Evolutionary conservation across 352 stramenopile species (phyloP), one percentile per base, ranked within the genome.

Genomic region (Phytophthora melonis): DNA sequence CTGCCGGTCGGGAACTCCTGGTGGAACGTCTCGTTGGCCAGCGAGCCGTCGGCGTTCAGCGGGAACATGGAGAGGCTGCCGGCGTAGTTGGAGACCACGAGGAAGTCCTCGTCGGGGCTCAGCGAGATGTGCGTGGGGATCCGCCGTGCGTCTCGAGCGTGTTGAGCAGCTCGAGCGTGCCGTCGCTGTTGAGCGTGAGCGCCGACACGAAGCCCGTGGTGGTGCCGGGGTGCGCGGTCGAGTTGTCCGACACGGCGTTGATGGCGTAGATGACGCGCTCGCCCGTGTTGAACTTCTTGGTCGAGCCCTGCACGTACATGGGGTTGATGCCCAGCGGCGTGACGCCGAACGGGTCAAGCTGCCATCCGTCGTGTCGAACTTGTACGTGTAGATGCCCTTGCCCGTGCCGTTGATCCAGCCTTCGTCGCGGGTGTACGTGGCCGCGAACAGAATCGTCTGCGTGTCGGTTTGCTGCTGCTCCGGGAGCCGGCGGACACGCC

Each of bases 251-350:
- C 30, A 85, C 72, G 49, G 88, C 82, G 68, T 93, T 91, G 21
- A 91, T 64, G 18, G 79, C 87, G 73, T 92, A 92, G 27, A 90
- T 68, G 7, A 74, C 63, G 11, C 71, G 71, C 25, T 77, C 56
- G 25, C 75, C 71, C 3, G 69, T 66, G 27, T 49, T 70, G 60
- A 81, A 81, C 13, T 58, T 54, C n/a, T 70, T 80, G 18, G 50
- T 57, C 11, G 80, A 78, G 61, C 75, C 72, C 21, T 74, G 67
- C 25, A 96, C 61, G 77, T 86, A 95, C 30, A 82, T 90, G 41
- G 89, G 88, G 73, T 96, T 96, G 66, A 87, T 78, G 45, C 89
- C 89, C n/a, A 84, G 58, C n/a, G 70, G 59, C 27, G 75, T 79
- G 66, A 87, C 80, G 18, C 66, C 69, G 50, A 81, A 66, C 0